Base-by-base conservation (phyloP, 306 rosid genomes). In the Carpinus viminea region DNA sequence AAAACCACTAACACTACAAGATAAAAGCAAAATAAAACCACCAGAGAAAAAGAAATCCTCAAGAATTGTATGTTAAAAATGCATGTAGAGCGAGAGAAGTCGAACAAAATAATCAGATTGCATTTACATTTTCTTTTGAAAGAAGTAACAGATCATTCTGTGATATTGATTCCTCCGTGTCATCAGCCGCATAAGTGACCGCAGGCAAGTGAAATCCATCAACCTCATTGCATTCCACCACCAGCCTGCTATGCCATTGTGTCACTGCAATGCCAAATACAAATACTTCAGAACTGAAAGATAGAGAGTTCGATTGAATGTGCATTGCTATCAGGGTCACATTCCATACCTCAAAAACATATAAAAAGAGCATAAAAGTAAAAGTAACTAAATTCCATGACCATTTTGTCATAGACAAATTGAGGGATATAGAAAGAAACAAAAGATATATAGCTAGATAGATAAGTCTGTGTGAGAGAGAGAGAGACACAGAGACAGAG, bases 61-160 rank as follows among this genome's bases (percentile, higher is more conserved):
- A 20, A n/a, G 31, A 56, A 41, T 41, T 41, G 45, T n/a, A 68
- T 41, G 52, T 46, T 72, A 5, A 51, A 46, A 46, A 55, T 31
- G 51, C 52, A 72, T 31, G 45, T 6, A 41, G 68, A 24, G n/a
- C 61, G 12, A 24, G 34, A 71, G 57, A 24, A 43, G n/a, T 16
- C 51, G 68, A 74, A 52, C 28, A 18, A 68, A 53, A n/a, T 18
- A 28, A 47, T 57, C 61, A 28, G 61, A 75, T 28, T 70, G 57
- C 76, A 18, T 47, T 76, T 83, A 94, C 98, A 91, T 89, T 85
- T 48, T 86, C 91, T 83, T 88, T 90, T 2, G 96, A 89, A 80
- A 94, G 85, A 76, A 94, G 90, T 73, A 92, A 84, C 77, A 94
- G 92, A 87, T 94, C 98, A 79, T 91, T 87, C 74, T 87, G 92